Base-by-base conservation (phyloP, 192 early-diverging fungal genomes). In the Backusella liffmaniae region DNA sequence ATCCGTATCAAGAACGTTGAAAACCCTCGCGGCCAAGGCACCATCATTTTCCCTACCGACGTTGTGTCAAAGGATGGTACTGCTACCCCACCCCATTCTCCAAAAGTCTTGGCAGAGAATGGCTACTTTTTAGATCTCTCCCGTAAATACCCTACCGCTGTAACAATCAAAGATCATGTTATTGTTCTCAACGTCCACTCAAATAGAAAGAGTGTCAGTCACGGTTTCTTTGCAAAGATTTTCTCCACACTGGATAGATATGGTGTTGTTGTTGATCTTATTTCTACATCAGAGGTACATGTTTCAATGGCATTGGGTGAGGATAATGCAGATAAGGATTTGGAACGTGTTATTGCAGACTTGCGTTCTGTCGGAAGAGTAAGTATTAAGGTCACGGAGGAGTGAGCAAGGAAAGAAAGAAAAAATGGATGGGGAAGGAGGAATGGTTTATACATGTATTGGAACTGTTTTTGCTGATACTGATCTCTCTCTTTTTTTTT, bases 1-100 rank as follows among this genome's bases (percentile, higher is more conserved):
- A 98, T 99, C 82, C 94, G 98, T 77, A 99, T 99, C 84, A 99
- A 98, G 78, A 99, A 99, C 80, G 95, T 97, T 26, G 95, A 96
- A 80, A 96, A 97, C 67, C 97, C 98, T 7, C 85, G 79, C n/a
- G 96, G 96, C 35, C 83, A 87, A 12, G 98, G 98, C 39, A 99
- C 98, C 49, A 88, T 98, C 68, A 96, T 99, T 79, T 91, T 95
- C 74, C 96, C 97, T 16, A 94, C 96, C 51, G 86, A 86, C 29
- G 77, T 83, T 3, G 76, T 87, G 56, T 87, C 81, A 29, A 84
- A 84, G 42, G 84, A 86, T 49, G 88, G 85, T 44, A 80, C 84
- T 46, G 77, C 78, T 70, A 85, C 84, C 12, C 84, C 86, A 5
- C 85, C 89, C 49, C 85, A 85, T 10, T 84, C 91, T 13, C 82